A percentile compares a stretch with the other conserved stretches of the same genome.
Evolutionary conservation across 2,329 filamentous ascomycete species (phyloP).

Genomic region (Pseudogymnoascus sp.): DNA sequence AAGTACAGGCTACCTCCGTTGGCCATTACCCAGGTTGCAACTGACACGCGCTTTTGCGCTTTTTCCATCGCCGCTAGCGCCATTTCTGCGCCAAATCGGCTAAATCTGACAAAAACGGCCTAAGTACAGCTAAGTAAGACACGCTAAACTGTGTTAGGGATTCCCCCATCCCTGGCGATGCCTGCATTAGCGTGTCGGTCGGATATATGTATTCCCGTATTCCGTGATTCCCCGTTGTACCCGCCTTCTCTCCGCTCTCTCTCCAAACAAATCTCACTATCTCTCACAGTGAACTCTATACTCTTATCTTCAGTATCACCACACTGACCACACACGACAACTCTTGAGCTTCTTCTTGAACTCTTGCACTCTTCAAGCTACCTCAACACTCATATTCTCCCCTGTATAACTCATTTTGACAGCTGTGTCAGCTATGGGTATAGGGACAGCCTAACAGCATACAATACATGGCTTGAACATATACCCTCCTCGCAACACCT

Average conservation of each 20-base stretch:
- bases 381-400: neutral
- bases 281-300: no score
- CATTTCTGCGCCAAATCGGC: slow-evolving; percentile 4
- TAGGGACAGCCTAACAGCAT: neutral
- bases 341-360: neutral
- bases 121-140: neutral
- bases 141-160: neutral
- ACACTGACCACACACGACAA: neutral
- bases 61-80: slow-evolving; percentile 3
- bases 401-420: neutral
- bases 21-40: neutral
- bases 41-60: slow-evolving; percentile 7
- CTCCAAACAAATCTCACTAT: neutral
- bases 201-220: neutral
- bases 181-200: slow-evolving; percentile 1
- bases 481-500: neutral
- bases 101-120: neutral
- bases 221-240: neutral
- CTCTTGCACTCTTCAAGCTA: no score
- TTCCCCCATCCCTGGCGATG: neutral
- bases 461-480: neutral
- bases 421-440: neutral
- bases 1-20: neutral
- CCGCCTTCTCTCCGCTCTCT: neutral
- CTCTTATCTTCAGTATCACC: no score